Percentiles rank a stretch among this genome's conserved stretches.
These are phyloP conservation scores for Populus ilicifolia DNA, from an alignment of 345 rosid species.

Conservation along the genomic window DNA sequence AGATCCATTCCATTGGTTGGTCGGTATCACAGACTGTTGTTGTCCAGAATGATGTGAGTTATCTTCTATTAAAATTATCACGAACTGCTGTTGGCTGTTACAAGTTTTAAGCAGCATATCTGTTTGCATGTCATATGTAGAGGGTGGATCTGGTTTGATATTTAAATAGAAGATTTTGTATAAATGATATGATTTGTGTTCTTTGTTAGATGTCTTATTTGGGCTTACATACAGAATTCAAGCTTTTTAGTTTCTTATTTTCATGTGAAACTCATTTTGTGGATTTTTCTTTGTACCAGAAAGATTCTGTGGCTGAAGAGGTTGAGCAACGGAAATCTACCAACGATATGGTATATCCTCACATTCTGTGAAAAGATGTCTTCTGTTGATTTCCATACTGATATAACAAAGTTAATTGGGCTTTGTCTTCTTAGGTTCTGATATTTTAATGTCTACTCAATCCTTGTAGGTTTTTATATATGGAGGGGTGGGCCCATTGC, in stretches of 20 bases:
- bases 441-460: neutral
- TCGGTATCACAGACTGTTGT: conserved; percentile 53
- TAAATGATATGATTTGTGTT: neutral
- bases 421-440: conserved; percentile 1
- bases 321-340: conserved; percentile 68
- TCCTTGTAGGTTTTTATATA: conserved; percentile 67
- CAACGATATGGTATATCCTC: conserved; percentile 66
- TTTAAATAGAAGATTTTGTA: neutral
- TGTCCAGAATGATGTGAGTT: conserved; percentile 83
- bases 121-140: neutral
- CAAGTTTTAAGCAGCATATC: neutral
- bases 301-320: conserved; percentile 96
- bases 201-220: neutral
- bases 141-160: conserved; percentile 1
- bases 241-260: neutral
- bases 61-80: conserved; percentile 9
- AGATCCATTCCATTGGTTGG: conserved; percentile 82
- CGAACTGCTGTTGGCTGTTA: neutral
- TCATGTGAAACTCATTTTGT: conserved; percentile 18
- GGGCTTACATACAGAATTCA: conserved; percentile 1
- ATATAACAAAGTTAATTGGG: neutral
- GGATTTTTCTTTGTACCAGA: conserved; percentile 42
- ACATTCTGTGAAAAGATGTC: conserved; percentile 1
- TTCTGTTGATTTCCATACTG: conserved; percentile 9
- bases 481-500: conserved; percentile 95